phyloP scores from a whole-genome alignment of 371 early-diverging fungal species.

The Lichtheimia hyalospora region DNA sequence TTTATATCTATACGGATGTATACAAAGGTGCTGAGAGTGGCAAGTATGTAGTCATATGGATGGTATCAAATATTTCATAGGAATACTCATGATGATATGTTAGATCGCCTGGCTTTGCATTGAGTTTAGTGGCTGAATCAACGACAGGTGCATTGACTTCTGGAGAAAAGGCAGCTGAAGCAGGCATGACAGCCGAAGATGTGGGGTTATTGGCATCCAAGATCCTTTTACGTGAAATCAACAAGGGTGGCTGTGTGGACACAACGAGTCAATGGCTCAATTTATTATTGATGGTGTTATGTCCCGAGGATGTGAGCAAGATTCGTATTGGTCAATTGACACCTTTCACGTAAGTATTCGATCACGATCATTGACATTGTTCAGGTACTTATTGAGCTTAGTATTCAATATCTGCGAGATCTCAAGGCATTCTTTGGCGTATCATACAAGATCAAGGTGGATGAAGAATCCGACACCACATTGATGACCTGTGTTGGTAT shows the following conservation, averaged over 20 bases:
- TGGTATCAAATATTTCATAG: too few species aligned
- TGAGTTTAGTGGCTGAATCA: slow-evolving; percentile 90
- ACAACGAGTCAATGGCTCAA: slow-evolving; percentile 86
- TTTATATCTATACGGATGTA: slow-evolving; percentile 96
- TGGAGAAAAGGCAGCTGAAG: slow-evolving; percentile 80
- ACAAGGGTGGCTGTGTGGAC: slow-evolving; percentile 89
- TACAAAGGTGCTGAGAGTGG: slow-evolving; percentile 96
- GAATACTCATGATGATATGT: background rate
- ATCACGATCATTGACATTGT: too few species aligned
- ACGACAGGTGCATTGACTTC: slow-evolving; percentile 82
- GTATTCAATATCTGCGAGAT: slow-evolving; percentile 90
- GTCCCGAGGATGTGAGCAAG: slow-evolving; percentile 93
- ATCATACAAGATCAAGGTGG: slow-evolving; percentile 87
- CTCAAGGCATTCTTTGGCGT: slow-evolving; percentile 85
- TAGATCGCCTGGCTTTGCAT: slow-evolving; percentile 90
- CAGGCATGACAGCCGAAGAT: slow-evolving; percentile 87
- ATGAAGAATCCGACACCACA: slow-evolving; percentile 66
- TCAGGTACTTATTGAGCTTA: too few species aligned
- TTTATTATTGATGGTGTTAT: slow-evolving; percentile 81
- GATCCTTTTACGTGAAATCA: slow-evolving; percentile 81
- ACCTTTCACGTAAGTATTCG: slow-evolving; percentile 74
- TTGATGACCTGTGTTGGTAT: slow-evolving; percentile 88
- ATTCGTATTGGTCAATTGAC: slow-evolving; percentile 84
- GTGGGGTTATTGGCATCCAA: slow-evolving; percentile 78
- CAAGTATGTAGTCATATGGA: slow-evolving; percentile 33